These are phyloP conservation scores for Coffea canephora DNA, from an alignment of 257 asterid genomes.

Conservation along the genomic window DNA sequence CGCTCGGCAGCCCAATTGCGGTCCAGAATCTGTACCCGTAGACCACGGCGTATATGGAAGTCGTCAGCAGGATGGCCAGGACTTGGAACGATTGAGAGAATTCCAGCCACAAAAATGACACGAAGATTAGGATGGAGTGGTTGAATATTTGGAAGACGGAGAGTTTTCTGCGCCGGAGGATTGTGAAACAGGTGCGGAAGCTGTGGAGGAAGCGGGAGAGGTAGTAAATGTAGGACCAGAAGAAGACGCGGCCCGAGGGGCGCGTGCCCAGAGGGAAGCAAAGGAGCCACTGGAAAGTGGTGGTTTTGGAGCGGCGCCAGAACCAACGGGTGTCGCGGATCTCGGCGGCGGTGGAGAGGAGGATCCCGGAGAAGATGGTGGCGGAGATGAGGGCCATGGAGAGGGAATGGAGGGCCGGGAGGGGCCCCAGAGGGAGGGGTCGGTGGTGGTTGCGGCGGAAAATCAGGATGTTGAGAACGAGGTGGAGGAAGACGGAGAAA, in stretches of 20 bases:
- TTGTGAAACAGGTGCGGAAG: slow-evolving; percentile 46
- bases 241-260: slow-evolving; percentile 87
- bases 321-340: slow-evolving; percentile 83
- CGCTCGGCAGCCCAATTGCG: slow-evolving; percentile 70
- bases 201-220: slow-evolving; percentile 81
- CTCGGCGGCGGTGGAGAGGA: slow-evolving; percentile 77
- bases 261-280: slow-evolving; percentile 88
- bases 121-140: slow-evolving; percentile 57
- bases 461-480: slow-evolving; percentile 43
- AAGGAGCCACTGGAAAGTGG: slow-evolving; percentile 76
- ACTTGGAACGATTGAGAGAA: slow-evolving; percentile 88
- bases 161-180: slow-evolving; percentile 41
- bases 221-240: slow-evolving; percentile 84
- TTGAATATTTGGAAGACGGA: slow-evolving; percentile 54
- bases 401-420: slow-evolving; percentile 82
- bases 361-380: slow-evolving; percentile 65
- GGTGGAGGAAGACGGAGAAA: slow-evolving; percentile 51
- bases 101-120: slow-evolving; percentile 86
- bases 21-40: slow-evolving; percentile 96
- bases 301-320: slow-evolving; percentile 69
- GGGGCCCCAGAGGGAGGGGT: slow-evolving; percentile 59
- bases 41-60: slow-evolving; percentile 59
- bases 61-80: slow-evolving; percentile 56
- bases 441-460: slow-evolving; percentile 39
- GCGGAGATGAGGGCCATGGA: slow-evolving; percentile 69